Percentiles rank a stretch among this genome's conserved stretches.
These are phyloP conservation scores for Crithidia expoeki DNA, from an alignment of 208 protist species.

Conservation along the genomic window DNA sequence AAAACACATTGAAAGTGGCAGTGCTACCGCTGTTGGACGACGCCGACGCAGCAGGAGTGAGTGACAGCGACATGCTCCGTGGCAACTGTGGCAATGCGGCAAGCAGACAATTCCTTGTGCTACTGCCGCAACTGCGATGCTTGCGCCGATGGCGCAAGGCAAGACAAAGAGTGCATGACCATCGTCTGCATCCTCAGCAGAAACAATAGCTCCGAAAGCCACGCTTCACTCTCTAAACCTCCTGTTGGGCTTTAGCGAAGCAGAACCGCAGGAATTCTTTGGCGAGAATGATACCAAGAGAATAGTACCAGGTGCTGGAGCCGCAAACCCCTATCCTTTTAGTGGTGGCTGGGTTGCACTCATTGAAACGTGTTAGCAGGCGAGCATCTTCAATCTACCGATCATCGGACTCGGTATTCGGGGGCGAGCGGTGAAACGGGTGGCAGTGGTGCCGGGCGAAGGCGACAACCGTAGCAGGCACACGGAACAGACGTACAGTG, in stretches of 20 bases:
- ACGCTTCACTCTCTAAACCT: slow-evolving; percentile 43
- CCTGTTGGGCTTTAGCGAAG: slow-evolving; percentile 36
- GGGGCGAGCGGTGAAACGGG: slow-evolving; percentile 55
- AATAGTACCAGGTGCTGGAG: neutral
- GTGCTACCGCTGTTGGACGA: slow-evolving; percentile 20
- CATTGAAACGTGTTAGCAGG: slow-evolving; percentile 38
- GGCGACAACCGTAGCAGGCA: neutral
- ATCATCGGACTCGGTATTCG: slow-evolving; percentile 43
- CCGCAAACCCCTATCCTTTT: slow-evolving; percentile 10
- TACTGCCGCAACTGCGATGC: slow-evolving; percentile 42
- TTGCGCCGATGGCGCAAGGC: slow-evolving; percentile 13
- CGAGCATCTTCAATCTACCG: slow-evolving; percentile 42
- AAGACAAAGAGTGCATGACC: neutral
- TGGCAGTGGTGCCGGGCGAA: neutral
- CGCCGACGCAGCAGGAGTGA: too few species aligned
- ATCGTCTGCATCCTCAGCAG: neutral
- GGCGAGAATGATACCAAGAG: slow-evolving; percentile 9
- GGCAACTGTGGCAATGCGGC: slow-evolving; percentile 31
- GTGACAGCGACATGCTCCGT: slow-evolving; percentile 9
- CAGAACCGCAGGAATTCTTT: slow-evolving; percentile 34
- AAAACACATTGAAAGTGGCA: slow-evolving; percentile 17
- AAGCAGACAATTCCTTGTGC: slow-evolving; percentile 52
- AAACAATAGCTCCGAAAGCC: slow-evolving; percentile 17
- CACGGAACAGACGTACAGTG: neutral
- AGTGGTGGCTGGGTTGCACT: slow-evolving; percentile 22